These are phyloP conservation scores for Podaxis sp. DNA, from an alignment of 768 basidiomycete species.

Conservation along the genomic window DNA sequence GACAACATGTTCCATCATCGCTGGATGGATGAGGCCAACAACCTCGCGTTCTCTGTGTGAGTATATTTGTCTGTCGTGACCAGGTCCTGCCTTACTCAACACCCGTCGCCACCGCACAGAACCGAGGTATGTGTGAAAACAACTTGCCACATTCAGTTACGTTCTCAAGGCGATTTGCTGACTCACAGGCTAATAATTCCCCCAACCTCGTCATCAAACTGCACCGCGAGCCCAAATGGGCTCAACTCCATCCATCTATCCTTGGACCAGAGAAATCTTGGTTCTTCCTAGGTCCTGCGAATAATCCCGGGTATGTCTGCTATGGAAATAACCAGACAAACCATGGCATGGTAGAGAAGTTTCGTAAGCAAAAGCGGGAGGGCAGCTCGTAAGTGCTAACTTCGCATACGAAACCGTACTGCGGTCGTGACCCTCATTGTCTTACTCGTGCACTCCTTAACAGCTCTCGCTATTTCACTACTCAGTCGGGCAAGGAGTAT, in stretches of 20 bases:
- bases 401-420: background rate
- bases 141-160: background rate
- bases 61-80: background rate
- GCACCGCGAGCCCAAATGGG: constrained; percentile 63
- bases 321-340: constrained; percentile 63
- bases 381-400: constrained; percentile 54
- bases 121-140: constrained; percentile 10
- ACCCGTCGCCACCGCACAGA: background rate
- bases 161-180: background rate
- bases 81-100: background rate
- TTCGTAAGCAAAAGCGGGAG: constrained; percentile 54
- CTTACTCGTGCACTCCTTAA: constrained; percentile 5
- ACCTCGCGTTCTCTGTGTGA: constrained; percentile 11
- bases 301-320: constrained; percentile 57
- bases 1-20: constrained; percentile 11
- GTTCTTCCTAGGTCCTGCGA: constrained; percentile 72
- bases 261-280: constrained; percentile 81
- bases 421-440: constrained; percentile 1
- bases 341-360: constrained; percentile 57
- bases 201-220: constrained; percentile 38
- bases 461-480: constrained; percentile 75
- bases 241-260: constrained; percentile 62
- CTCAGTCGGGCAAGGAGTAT: constrained; percentile 64
- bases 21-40: constrained; percentile 1
- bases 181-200: background rate